Evolutionary conservation across 352 stramenopile species (phyloP).

Genomic region (Pythium scleroteichum): DNA sequence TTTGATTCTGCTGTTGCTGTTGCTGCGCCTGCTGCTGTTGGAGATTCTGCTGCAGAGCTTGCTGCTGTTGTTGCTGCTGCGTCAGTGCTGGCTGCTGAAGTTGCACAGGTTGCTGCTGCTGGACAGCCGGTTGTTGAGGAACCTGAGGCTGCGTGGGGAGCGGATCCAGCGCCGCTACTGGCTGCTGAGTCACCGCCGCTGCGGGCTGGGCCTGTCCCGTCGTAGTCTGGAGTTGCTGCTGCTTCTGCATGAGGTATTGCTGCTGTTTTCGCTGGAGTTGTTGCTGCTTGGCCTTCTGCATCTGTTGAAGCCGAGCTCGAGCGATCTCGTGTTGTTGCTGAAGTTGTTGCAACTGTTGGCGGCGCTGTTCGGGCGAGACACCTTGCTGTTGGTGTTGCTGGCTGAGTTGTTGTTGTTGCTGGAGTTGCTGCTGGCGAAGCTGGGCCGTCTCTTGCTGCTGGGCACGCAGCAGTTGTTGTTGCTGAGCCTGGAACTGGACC

Average conservation of each 20-base stretch:
- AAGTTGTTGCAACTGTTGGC: constrained; percentile 71
- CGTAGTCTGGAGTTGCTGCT: constrained; percentile 67
- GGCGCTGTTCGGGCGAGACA: constrained; percentile 54
- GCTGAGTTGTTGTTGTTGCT: constrained; percentile 73
- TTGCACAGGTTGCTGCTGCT: constrained; percentile 9
- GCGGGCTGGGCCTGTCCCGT: constrained; percentile 28
- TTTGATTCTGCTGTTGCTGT: constrained; percentile 23
- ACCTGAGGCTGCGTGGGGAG: not conserved
- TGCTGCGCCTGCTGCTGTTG: constrained; percentile 12
- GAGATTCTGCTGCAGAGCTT: constrained; percentile 1
- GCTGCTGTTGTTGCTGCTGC: constrained; percentile 1
- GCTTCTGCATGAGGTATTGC: constrained; percentile 77
- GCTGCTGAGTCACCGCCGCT: constrained; percentile 8
- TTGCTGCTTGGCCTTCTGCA: constrained; percentile 82
- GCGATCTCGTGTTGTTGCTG: constrained; percentile 77
- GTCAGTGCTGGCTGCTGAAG: constrained; percentile 10
- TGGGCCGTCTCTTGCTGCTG: constrained; percentile 82
- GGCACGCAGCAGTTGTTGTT: constrained; percentile 66
- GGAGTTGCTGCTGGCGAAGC: constrained; percentile 71
- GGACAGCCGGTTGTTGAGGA: not conserved
- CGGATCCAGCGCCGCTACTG: constrained; percentile 12
- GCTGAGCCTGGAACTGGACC: constrained; percentile 79
- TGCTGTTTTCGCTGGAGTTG: constrained; percentile 83
- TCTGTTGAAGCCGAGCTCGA: constrained; percentile 60
- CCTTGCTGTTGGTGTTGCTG: constrained; percentile 64